Conservation (phyloP, 2,329 filamentous ascomycete species). For the Colletotrichum lentis region DNA sequence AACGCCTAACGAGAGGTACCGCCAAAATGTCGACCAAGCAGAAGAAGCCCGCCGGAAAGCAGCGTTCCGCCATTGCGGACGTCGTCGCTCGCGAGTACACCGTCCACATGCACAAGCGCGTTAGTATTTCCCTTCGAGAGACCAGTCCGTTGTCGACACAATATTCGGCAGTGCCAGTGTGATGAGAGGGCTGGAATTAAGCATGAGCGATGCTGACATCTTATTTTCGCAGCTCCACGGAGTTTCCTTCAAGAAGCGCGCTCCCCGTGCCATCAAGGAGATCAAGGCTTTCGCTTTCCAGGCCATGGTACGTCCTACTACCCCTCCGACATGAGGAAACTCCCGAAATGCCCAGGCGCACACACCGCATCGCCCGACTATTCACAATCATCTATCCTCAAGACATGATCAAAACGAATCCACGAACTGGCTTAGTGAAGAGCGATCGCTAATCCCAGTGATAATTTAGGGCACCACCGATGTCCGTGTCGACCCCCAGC, state of each 20-base stretch:
- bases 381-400: neutral
- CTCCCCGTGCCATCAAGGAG: conserved; percentile 98
- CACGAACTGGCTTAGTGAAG: neutral
- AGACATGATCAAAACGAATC: neutral
- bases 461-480: conserved; percentile 85
- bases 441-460: conserved; percentile 40
- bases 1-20: conserved; percentile 43
- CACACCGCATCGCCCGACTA: neutral
- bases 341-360: neutral
- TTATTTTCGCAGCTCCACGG: conserved; percentile 79
- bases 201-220: conserved; percentile 47
- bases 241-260: conserved; percentile 99
- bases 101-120: conserved; percentile 98
- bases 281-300: conserved; percentile 92
- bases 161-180: neutral
- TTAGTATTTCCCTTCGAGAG: conserved; percentile 49
- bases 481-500: conserved; percentile 96
- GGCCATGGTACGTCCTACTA: conserved; percentile 83
- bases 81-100: conserved; percentile 99
- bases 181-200: conserved; percentile 14
- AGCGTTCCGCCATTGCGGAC: conserved; percentile 95
- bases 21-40: conserved; percentile 69
- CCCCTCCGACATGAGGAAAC: conserved; percentile 6
- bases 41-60: conserved; percentile 73
- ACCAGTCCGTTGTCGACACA: conserved; percentile 39